Conservation (phyloP, 352 stramenopile genomes). For the Pythium biforme region DNA sequence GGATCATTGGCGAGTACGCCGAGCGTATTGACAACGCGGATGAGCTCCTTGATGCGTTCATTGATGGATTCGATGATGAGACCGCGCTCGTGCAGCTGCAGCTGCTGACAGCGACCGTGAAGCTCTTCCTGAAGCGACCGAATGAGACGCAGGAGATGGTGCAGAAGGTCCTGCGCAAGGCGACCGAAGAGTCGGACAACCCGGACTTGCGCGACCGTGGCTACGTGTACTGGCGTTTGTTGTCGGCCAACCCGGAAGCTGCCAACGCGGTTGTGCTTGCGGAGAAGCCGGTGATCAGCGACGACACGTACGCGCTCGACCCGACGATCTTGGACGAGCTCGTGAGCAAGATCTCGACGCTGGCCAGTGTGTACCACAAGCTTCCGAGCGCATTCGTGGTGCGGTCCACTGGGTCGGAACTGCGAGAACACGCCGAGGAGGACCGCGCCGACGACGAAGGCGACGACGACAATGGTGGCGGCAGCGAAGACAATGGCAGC, state of each 20-base stretch:
- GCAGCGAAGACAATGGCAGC: conserved; percentile 31
- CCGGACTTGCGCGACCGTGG: conserved; percentile 97
- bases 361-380: conserved; percentile 99
- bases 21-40: conserved; percentile 99
- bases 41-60: conserved; percentile 98
- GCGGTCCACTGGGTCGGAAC: conserved; percentile 75
- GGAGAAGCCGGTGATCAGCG: conserved; percentile 99
- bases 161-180: conserved; percentile 96
- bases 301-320: conserved; percentile 97
- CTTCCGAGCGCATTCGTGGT: conserved; percentile 79
- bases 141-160: conserved; percentile 96
- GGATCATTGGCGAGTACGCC: conserved; percentile 99
- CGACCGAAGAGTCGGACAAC: conserved; percentile 98
- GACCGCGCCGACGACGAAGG: conserved; percentile 44
- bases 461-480: conserved; percentile 58
- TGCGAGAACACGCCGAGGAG: conserved; percentile 67
- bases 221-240: conserved; percentile 99
- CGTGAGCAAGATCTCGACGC: conserved; percentile 97
- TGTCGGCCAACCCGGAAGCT: conserved; percentile 97
- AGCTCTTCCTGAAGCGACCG: conserved; percentile 98
- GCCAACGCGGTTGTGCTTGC: conserved; percentile 97
- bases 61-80: conserved; percentile 99
- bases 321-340: conserved; percentile 94
- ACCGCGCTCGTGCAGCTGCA: conserved; percentile 96
- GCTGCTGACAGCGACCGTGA: conserved; percentile 98